Evolutionary conservation across 2,329 filamentous ascomycete species (phyloP).

Genomic region (Zopfia rhizophila): DNA sequence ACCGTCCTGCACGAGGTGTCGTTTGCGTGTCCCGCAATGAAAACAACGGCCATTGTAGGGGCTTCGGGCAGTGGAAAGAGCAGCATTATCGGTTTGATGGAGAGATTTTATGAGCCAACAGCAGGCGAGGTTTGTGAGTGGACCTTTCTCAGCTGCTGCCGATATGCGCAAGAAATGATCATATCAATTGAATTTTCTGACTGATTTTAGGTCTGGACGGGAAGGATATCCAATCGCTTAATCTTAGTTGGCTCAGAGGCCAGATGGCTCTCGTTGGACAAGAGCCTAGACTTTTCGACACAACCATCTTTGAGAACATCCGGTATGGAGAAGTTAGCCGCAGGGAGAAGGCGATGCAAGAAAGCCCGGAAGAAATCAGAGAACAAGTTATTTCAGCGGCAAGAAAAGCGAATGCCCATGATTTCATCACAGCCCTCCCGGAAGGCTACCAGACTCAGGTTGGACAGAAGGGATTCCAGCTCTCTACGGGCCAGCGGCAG

Average conservation of each 20-base stretch:
- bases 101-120: slow-evolving; percentile 90
- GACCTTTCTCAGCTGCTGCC: too few relatives aligned
- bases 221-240: too few relatives aligned
- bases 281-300: slow-evolving; percentile 86
- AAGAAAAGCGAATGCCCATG: neutral
- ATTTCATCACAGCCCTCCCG: neutral
- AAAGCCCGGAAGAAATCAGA: too few relatives aligned
- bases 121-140: too few relatives aligned
- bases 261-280: slow-evolving; percentile 88
- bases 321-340: slow-evolving; percentile 85
- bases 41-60: slow-evolving; percentile 88
- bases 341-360: too few relatives aligned
- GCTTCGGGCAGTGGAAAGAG: slow-evolving; percentile 95
- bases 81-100: slow-evolving; percentile 86
- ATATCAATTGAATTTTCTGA: too few relatives aligned
- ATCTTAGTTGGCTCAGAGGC: too few relatives aligned
- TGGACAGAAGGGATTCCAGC: slow-evolving; percentile 2
- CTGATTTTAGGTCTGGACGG: too few relatives aligned
- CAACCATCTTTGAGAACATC: slow-evolving; percentile 87
- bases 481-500: too few relatives aligned
- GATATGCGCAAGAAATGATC: too few relatives aligned
- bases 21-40: slow-evolving; percentile 86
- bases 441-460: neutral
- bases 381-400: neutral
- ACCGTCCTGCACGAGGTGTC: too few relatives aligned